Evolutionary conservation across 306 rosid species (phyloP), one percentile per base, ranked within the genome.

Genomic region (Cicer yamashitae): DNA sequence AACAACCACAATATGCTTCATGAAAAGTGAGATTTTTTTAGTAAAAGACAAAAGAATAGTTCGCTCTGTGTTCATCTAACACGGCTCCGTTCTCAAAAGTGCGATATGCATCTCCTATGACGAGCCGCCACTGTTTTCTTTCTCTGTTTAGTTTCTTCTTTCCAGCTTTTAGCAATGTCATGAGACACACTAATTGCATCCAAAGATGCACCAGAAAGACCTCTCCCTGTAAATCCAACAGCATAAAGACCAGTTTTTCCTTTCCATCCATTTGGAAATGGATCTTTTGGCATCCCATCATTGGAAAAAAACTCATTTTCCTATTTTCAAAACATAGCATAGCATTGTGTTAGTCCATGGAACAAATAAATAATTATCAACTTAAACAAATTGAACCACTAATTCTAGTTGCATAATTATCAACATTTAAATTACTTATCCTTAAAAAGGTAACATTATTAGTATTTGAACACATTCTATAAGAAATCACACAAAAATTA

Each of bases 221-320:
- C 97, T 83, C 84, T 94, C 78, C 91, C 86, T 71, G 98, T 90
- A 77, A 94, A 94, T 70, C 98, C 98, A 57, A 94, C 98, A 3
- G 97, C 97, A 70, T 91, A 94, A 0, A 94, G 88, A 20, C 97
- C 96, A 44, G 60, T 87, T 20, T 89, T 94, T 12, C 96, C 96
- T 81, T 91, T 94, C 98, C 97, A 94, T 7, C 96, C 96, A 86
- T 90, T 90, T 73, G 96, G 98, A 60, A 94, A 91, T 83, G 90
- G 87, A 48, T 89, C 78, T 73, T 71, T 94, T 8, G 96, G 96
- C 39, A 86, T 76, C 67, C 98, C 96, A 74, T 94, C 96, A 7
- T 81, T 62, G 6, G 96, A 85, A 84, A 94, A 94, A 68, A 90
- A 84, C 0, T 90, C 97, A 65, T 88, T 89, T 39, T 90, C 97